Base-by-base conservation (phyloP, 2,329 filamentous ascomycete species). In the Ophiocordyceps camponoti-saundersi region DNA sequence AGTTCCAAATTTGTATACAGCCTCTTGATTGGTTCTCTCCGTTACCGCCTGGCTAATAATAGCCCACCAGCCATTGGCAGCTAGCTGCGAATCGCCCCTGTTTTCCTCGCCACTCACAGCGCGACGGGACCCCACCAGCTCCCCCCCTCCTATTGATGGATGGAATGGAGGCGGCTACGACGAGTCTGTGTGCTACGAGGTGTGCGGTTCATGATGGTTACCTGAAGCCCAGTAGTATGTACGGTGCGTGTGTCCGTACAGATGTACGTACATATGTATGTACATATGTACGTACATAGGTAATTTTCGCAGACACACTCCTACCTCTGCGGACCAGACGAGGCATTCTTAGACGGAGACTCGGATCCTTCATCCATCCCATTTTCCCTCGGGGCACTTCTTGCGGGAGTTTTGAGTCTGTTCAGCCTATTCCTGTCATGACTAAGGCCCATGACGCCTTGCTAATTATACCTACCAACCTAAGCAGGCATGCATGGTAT, bases 71-170 rank as follows among this genome's bases (percentile, higher is more conserved):
- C 36, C 36, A 40, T 18, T 20, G 36, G 36, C 36, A 20, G 36
- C 36, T 40, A 40, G 36, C n/a, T 40, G 36, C 36, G n/a, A 40
- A 40, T 26, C 36, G 20, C 43, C 12, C 34, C 32, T 43, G 15
- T 23, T 32, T 34, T 29, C 32, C 32, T 42, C 42, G n/a, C 34
- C 46, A 29, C 42, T 16, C 45, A 42, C 39, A 18, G 13, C 18
- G 21, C 21, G 21, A 46, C 21, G 43, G 48, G 22, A 47, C 39
- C 44, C 47, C 47, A 40, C 36, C 36, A 11, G 36, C 36, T 40
- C 36, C n/a, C 13, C n/a, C 36, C n/a, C 36, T n/a, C 36, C 13
- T 16, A 8, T 18, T 16, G 16, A 39, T 8, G n/a, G 16, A 18
- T 8, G 34, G 16, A 39, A 16, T 39, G 34, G 34, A 16, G 16